Percentiles rank a stretch among this genome's conserved stretches.
phyloP scores from a whole-genome alignment of 345 rosid genomes.

The Populus pruinosa region DNA sequence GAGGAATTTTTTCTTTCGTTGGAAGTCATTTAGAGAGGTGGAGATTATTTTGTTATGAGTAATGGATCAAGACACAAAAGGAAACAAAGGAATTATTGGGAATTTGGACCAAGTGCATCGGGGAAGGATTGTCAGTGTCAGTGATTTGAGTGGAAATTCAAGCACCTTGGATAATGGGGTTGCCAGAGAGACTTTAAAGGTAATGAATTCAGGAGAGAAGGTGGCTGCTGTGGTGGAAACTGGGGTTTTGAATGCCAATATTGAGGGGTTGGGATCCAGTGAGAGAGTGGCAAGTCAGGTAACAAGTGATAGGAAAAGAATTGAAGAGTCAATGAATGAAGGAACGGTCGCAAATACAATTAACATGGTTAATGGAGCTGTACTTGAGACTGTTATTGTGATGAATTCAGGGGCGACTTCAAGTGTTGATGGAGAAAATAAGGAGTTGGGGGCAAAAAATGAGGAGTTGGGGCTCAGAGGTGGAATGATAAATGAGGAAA shows the following conservation, averaged over 20 bases:
- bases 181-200: neutral
- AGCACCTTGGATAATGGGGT: neutral
- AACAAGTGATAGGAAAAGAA: slow-evolving; percentile 3
- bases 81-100: neutral
- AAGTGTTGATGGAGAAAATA: slow-evolving; percentile 20
- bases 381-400: slow-evolving; percentile 20
- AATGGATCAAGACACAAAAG: slow-evolving; percentile 37
- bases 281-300: neutral
- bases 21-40: slow-evolving; percentile 13
- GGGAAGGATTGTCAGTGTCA: neutral
- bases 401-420: slow-evolving; percentile 20
- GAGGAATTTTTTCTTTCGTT: neutral
- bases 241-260: neutral
- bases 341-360: slow-evolving; percentile 21
- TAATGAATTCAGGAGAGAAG: slow-evolving; percentile 3
- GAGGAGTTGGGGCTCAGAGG: slow-evolving; percentile 17
- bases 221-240: neutral
- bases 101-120: neutral
- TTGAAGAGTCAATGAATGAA: slow-evolving; percentile 15
- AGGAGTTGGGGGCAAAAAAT: slow-evolving; percentile 17
- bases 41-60: slow-evolving; percentile 4
- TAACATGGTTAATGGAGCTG: slow-evolving; percentile 19
- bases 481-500: slow-evolving; percentile 4
- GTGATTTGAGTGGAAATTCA: neutral
- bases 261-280: neutral